Percentiles rank a stretch among this genome's conserved stretches.
Evolutionary conservation across 148 eudicot species (phyloP).

Genomic region (Rhododendron kiyosumense): DNA sequence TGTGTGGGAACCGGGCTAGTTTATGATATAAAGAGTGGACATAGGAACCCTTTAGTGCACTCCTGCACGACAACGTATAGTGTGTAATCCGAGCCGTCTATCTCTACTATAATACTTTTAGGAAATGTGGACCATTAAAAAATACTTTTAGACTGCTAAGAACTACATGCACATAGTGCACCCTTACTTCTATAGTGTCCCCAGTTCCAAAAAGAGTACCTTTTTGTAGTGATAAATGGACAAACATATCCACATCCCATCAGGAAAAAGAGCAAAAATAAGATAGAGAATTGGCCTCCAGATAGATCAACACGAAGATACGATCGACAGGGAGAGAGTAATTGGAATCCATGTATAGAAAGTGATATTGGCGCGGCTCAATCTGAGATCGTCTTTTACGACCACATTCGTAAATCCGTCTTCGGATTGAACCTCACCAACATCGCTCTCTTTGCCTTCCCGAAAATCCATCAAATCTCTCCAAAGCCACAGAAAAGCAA

Average conservation of each 20-base stretch:
- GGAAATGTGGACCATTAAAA: too few species aligned
- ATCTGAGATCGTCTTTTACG: slow-evolving; percentile 80
- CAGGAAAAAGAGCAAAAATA: background rate
- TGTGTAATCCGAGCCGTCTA: too few species aligned
- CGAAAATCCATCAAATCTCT: background rate
- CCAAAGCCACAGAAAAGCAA: too few species aligned
- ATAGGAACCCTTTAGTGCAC: background rate
- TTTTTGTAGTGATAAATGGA: background rate
- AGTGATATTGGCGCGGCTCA: slow-evolving; percentile 99
- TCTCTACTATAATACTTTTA: too few species aligned
- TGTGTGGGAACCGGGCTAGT: background rate
- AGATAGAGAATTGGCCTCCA: background rate
- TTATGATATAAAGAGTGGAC: background rate
- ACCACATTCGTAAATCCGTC: slow-evolving; percentile 54
- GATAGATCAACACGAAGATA: background rate
- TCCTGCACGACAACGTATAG: too few species aligned
- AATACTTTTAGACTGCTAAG: background rate
- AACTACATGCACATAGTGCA: background rate
- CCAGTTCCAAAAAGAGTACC: background rate
- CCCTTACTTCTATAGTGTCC: background rate
- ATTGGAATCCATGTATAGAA: slow-evolving; percentile 3
- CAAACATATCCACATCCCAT: background rate
- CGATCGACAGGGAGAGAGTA: background rate
- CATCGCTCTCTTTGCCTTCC: slow-evolving; percentile 45
- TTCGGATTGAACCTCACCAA: slow-evolving; percentile 99